Base-by-base conservation (phyloP, 1,284 basidiomycete species). In the Gymnopus androsaceus region DNA sequence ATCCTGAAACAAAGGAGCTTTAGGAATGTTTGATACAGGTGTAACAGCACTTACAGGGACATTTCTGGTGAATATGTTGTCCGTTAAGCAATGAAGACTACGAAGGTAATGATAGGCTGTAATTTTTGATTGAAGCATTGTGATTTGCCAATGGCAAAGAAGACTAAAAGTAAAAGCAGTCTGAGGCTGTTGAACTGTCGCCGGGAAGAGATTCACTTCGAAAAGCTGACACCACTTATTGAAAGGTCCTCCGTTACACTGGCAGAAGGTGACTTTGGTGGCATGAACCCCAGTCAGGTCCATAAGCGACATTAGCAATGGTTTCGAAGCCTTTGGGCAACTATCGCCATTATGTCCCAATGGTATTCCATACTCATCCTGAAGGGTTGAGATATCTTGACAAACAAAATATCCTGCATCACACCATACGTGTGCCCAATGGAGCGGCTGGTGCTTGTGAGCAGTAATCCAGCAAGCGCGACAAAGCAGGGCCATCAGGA, bases 371-470 rank as follows among this genome's bases (percentile, higher is more conserved):
- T 19, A 21, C 19, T 15, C 19, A 28, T 30, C 44, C n/a, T n/a
- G 44, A 9, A 46, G 4, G 2, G 15, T 28, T 8, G 44, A 46
- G 14, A 46, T 27, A 19, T 28, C 27, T 5, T 28, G 7, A 25
- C 44, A 12, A 4, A n/a, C 6, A 25, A 46, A 46, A 27, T 28
- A 46, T 8, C 44, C 44, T 15, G 12, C 21, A 14, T 46, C 25
- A n/a, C 14, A 7, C 44, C 25, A 46, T n/a, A 46, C 44, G n/a
- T 46, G 25, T 9, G 44, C 44, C 44, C 44, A 46, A n/a, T 46
- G 44, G 28, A 46, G 30, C 12, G 25, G 44, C 15, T 46, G 25
- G 44, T 46, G 23, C 12, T 27, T 3, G 25, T 46, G 44, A 4
- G 25, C 44, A 17, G 7, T 15, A 8, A 46, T 12, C 25, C 25